phyloP scores from a whole-genome alignment of 768 basidiomycete genomes.

The Trametopsis cervina region DNA sequence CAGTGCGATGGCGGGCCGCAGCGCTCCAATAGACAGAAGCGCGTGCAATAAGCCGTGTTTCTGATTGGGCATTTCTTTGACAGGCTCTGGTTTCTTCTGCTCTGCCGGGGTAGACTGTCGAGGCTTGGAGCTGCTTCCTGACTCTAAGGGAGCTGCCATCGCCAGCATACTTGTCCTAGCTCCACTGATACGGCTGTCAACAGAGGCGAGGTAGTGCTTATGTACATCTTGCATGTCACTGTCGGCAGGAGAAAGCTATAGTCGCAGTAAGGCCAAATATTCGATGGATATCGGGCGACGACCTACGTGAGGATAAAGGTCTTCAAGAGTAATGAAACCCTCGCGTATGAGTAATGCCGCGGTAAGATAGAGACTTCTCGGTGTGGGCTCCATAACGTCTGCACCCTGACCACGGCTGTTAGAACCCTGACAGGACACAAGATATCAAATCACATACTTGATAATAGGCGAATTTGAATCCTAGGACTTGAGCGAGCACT shows the following conservation, averaged over 20 bases:
- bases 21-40: conserved; percentile 80
- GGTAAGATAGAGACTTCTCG: conserved; percentile 70
- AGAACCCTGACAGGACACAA: conserved; percentile 9
- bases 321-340: conserved; percentile 79
- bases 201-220: conserved; percentile 57
- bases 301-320: conserved; percentile 87
- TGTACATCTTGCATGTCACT: conserved; percentile 63
- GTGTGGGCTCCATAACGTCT: conserved; percentile 54
- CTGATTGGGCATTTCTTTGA: conserved; percentile 53
- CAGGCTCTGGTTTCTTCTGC: conserved; percentile 33
- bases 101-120: conserved; percentile 32
- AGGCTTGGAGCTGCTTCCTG: conserved; percentile 30
- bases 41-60: conserved; percentile 72
- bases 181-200: conserved; percentile 56
- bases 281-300: not conserved
- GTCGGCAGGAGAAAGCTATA: conserved; percentile 69
- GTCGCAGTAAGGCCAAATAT: conserved; percentile 5
- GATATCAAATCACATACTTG: conserved; percentile 46
- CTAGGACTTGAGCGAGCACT: conserved; percentile 84
- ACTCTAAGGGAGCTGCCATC: conserved; percentile 76
- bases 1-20: conserved; percentile 72
- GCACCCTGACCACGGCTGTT: conserved; percentile 34
- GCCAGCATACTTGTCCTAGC: conserved; percentile 74
- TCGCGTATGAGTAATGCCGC: conserved; percentile 88
- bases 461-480: conserved; percentile 95